Evolutionary conservation across 2,329 filamentous ascomycete species (phyloP).

Genomic region (Emergomyces orientalis): DNA sequence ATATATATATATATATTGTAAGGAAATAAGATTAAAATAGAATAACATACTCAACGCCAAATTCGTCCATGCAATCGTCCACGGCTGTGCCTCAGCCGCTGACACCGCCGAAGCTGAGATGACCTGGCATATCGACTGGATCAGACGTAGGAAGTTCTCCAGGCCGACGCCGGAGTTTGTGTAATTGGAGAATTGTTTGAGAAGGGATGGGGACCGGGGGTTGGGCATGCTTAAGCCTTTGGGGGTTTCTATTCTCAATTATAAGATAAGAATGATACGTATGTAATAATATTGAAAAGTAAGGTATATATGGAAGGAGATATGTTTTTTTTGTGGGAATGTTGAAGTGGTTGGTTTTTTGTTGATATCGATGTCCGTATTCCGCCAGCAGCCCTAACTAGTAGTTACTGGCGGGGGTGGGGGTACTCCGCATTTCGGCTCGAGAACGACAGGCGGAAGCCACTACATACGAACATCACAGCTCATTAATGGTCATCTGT

Average conservation of each 20-base stretch:
- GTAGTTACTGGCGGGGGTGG: neutral
- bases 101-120: slow-evolving; percentile 22
- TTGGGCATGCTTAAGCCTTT: neutral
- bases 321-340: neutral
- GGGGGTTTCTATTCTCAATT: too few species aligned
- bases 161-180: slow-evolving; percentile 26
- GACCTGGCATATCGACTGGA: slow-evolving; percentile 31
- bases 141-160: slow-evolving; percentile 33
- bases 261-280: too few species aligned
- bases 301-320: neutral
- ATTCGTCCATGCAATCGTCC: slow-evolving; percentile 31
- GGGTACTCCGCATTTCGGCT: neutral
- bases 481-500: too few species aligned
- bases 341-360: neutral
- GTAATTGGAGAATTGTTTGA: slow-evolving; percentile 26
- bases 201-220: neutral
- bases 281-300: too few species aligned
- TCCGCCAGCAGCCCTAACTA: neutral
- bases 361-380: neutral
- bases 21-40: neutral
- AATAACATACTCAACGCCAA: slow-evolving; percentile 35
- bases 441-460: neutral
- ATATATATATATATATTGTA: neutral
- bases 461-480: too few species aligned
- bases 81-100: slow-evolving; percentile 25